Evolutionary conservation across 495 filamentous ascomycete species (phyloP), one percentile per base, ranked within the genome.

Genomic region (Sordaria brevicollis): DNA sequence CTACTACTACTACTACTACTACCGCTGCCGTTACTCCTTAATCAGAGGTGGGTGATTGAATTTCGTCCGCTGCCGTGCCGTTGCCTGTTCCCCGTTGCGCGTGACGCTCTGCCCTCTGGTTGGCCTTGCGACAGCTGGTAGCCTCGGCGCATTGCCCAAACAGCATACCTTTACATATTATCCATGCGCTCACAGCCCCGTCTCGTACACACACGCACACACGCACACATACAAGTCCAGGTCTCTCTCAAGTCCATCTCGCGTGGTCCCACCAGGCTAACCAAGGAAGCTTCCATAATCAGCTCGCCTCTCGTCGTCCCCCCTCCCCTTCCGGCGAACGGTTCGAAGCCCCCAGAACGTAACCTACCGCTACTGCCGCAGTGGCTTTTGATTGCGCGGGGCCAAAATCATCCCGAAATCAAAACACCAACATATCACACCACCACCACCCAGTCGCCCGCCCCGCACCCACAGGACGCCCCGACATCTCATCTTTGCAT

Each of bases 401-500:
- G 49, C 49, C 49, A 1, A 8, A 25, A 57, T 29, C 49, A 17
- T 31, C 49, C 49, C 49, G 49, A 62, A 62, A 31, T 6, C 49
- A 62, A 13, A 21, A 62, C 49, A 62, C 11, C 5, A 62, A 17
- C 49, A 62, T 25, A 31, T 62, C 17, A 31, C 49, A 62, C 49
- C 49, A 62, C 21, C 13, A n/a, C n/a, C n/a, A n/a, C n/a, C n/a
- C n/a, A n/a, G 25, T 31, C 49, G 5, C 49, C 21, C 49, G 33
- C 21, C 49, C 49, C 49, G 49, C 49, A 31, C 11, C 25, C 49
- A 62, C 11, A 25, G 49, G 65, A 29, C 69, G 38, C 62, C 25
- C 69, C 66, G 43, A 54, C 67, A 72, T 31, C 73, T 71, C 74
- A 76, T 65, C 74, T 33, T 15, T 62, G 49, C 29, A 62, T 62